Evolutionary conservation across 2,329 filamentous ascomycete genomes (phyloP).

Genomic region (Aspergillus proliferans): DNA sequence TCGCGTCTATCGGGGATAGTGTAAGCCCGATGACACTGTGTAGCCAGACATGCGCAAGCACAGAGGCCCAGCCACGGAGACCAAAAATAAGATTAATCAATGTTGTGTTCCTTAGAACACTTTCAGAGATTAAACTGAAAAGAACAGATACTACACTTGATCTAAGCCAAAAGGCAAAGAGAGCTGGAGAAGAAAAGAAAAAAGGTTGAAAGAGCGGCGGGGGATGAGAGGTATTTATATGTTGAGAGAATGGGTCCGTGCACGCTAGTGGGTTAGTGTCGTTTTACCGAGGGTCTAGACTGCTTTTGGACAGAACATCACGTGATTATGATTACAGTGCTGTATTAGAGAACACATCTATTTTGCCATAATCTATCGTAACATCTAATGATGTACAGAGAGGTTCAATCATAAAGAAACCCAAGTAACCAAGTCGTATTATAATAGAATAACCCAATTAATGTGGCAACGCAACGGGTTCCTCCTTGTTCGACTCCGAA

Average conservation of each 20-base stretch:
- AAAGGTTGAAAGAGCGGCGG: slow-evolving; percentile 28
- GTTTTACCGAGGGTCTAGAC: not conserved
- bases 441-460: not conserved
- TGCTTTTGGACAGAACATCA: no score
- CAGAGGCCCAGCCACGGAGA: slow-evolving; percentile 53
- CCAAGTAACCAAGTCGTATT: not conserved
- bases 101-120: slow-evolving; percentile 63
- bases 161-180: slow-evolving; percentile 64
- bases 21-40: slow-evolving; percentile 72
- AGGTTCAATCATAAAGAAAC: not conserved
- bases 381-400: not conserved
- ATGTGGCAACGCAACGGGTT: slow-evolving; percentile 2
- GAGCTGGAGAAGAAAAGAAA: slow-evolving; percentile 44
- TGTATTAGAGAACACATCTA: no score
- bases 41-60: slow-evolving; percentile 61
- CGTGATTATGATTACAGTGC: no score
- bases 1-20: slow-evolving; percentile 70
- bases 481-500: slow-evolving; percentile 9
- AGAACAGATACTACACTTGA: slow-evolving; percentile 96
- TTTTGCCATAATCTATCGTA: no score
- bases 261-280: slow-evolving; percentile 4
- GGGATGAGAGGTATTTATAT: slow-evolving; percentile 26
- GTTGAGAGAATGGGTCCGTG: slow-evolving; percentile 8
- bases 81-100: slow-evolving; percentile 82
- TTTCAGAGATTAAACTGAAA: slow-evolving; percentile 97